Conservation (phyloP, 441 rosid species). For the Manihot esculenta region DNA sequence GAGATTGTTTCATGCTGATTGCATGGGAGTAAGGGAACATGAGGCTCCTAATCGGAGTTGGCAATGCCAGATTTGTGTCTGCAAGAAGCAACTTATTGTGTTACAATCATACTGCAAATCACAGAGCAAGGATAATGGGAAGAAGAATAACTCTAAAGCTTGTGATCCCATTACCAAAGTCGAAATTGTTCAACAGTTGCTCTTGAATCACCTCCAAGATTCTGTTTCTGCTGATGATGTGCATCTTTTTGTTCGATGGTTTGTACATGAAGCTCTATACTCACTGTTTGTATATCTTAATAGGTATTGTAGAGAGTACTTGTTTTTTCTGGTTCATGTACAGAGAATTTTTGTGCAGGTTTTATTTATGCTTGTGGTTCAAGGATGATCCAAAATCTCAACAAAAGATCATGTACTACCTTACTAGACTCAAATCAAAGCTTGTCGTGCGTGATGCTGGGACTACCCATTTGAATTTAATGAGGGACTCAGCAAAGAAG, state of each 20-base stretch:
- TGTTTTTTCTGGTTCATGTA: slow-evolving; percentile 62
- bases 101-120: slow-evolving; percentile 77
- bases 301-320: slow-evolving; percentile 27
- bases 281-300: slow-evolving; percentile 21
- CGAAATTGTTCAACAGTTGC: slow-evolving; percentile 90
- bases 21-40: slow-evolving; percentile 84
- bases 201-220: slow-evolving; percentile 93
- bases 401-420: slow-evolving; percentile 62
- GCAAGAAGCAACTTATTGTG: slow-evolving; percentile 86
- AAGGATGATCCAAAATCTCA: slow-evolving; percentile 87
- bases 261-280: slow-evolving; percentile 32
- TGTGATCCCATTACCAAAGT: slow-evolving; percentile 51
- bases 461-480: slow-evolving; percentile 51
- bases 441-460: slow-evolving; percentile 84
- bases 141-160: slow-evolving; percentile 36
- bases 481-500: slow-evolving; percentile 79
- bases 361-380: slow-evolving; percentile 91
- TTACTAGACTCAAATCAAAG: slow-evolving; percentile 84
- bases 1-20: slow-evolving; percentile 82
- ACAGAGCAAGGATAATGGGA: slow-evolving; percentile 50
- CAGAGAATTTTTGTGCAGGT: slow-evolving; percentile 57
- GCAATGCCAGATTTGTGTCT: slow-evolving; percentile 82
- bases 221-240: slow-evolving; percentile 72
- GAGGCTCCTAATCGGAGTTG: slow-evolving; percentile 70
- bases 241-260: slow-evolving; percentile 93